Conservation (phyloP, 1,139 yeast species). For the Pichia sp. region DNA sequence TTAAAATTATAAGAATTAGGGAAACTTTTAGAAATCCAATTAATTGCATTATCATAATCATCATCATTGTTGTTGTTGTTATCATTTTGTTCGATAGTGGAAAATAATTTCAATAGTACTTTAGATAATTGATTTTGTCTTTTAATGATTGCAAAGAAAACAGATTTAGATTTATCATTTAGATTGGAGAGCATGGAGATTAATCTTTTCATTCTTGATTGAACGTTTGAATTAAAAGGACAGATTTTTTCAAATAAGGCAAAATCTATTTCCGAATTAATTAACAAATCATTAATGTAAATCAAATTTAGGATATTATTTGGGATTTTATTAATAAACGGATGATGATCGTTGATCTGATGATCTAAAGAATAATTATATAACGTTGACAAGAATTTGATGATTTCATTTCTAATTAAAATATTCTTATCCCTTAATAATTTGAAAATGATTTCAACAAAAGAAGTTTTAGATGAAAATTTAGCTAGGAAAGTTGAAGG, state of each 20-base stretch:
- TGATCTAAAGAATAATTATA: slow-evolving; percentile 32
- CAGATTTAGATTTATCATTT: slow-evolving; percentile 51
- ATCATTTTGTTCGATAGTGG: slow-evolving; percentile 33
- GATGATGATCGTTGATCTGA: slow-evolving; percentile 15
- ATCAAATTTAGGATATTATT: slow-evolving; percentile 58
- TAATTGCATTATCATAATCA: slow-evolving; percentile 51
- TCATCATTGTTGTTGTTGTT: slow-evolving; percentile 23
- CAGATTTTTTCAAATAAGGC: slow-evolving; percentile 54
- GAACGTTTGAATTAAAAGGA: slow-evolving; percentile 42
- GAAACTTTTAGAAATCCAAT: slow-evolving; percentile 56
- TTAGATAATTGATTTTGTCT: slow-evolving; percentile 58
- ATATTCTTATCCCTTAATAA: slow-evolving; percentile 64
- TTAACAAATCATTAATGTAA: slow-evolving; percentile 66
- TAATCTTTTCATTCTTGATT: slow-evolving; percentile 47
- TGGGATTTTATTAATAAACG: slow-evolving; percentile 53
- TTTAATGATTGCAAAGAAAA: slow-evolving; percentile 62
- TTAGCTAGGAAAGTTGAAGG: slow-evolving; percentile 32
- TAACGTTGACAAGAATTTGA: slow-evolving; percentile 48
- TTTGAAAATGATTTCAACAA: slow-evolving; percentile 51
- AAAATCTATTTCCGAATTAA: slow-evolving; percentile 63
- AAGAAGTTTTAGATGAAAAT: slow-evolving; percentile 35
- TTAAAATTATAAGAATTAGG: slow-evolving; percentile 43
- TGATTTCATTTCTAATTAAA: slow-evolving; percentile 59
- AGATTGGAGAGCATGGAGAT: slow-evolving; percentile 43
- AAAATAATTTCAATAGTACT: slow-evolving; percentile 35